A percentile compares a stretch with the other conserved stretches of the same genome.
Evolutionary conservation across 2,329 filamentous ascomycete species (phyloP).

Genomic region (Sclerotinia glacialis): DNA sequence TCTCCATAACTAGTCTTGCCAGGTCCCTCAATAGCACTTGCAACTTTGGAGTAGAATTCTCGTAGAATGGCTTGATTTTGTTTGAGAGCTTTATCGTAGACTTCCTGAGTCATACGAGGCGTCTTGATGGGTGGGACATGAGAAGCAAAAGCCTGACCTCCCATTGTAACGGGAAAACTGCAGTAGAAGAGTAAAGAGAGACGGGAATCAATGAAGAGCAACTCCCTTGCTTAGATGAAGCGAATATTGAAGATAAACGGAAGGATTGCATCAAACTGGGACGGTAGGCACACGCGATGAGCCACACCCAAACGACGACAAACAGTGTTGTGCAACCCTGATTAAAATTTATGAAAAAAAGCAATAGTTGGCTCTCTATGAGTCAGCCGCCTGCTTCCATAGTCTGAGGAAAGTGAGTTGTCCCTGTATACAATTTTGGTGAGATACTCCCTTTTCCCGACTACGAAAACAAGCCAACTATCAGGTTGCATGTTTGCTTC

Average conservation of each 20-base stretch:
- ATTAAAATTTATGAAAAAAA: not conserved
- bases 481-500: too few species aligned
- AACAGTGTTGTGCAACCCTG: not conserved
- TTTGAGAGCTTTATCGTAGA: slow-evolving; percentile 55
- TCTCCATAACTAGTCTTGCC: slow-evolving; percentile 69
- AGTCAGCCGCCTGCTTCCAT: too few species aligned
- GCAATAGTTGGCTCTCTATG: too few species aligned
- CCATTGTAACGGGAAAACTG: slow-evolving; percentile 51
- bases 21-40: slow-evolving; percentile 64
- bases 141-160: slow-evolving; percentile 58
- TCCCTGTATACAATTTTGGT: too few species aligned
- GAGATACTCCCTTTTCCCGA: too few species aligned
- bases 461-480: too few species aligned
- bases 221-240: not conserved
- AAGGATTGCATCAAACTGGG: not conserved
- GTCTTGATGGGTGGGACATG: slow-evolving; percentile 51
- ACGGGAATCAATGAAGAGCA: not conserved
- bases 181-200: not conserved
- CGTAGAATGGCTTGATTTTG: slow-evolving; percentile 48
- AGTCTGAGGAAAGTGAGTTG: too few species aligned
- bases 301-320: not conserved
- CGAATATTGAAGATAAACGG: not conserved
- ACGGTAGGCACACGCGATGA: not conserved
- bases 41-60: slow-evolving; percentile 53
- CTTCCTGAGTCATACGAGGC: slow-evolving; percentile 59